A percentile compares a stretch with the other conserved stretches of the same genome.
Conservation (phyloP, 148 eudicot species). For the Fagopyrum esculentum region DNA sequence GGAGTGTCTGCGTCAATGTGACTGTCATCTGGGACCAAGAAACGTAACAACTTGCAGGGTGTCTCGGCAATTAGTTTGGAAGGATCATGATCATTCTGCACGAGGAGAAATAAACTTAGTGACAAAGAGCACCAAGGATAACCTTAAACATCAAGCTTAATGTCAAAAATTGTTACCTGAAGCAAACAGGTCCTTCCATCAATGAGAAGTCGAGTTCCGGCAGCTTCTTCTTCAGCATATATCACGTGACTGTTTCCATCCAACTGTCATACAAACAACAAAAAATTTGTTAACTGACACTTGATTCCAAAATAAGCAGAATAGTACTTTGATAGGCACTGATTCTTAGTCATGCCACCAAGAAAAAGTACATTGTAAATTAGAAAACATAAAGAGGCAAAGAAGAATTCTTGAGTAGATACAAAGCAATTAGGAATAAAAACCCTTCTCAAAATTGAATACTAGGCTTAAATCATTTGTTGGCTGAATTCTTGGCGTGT, state of each 20-base stretch:
- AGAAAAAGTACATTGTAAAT: not conserved
- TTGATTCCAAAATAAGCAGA: not conserved
- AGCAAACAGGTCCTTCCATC: conserved; percentile 99
- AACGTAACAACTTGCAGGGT: conserved; percentile 93
- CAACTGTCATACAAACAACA: conserved; percentile 37
- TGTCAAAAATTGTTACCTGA: conserved; percentile 44
- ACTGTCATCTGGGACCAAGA: conserved; percentile 73
- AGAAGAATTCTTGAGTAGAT: no score
- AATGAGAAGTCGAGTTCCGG: conserved; percentile 98
- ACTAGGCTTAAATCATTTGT: no score
- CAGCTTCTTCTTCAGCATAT: conserved; percentile 99
- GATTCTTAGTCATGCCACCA: not conserved
- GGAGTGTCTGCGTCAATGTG: conserved; percentile 97
- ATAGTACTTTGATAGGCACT: not conserved
- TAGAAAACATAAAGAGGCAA: no score
- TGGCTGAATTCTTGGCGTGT: no score
- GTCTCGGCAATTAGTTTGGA: conserved; percentile 96
- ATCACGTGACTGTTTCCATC: conserved; percentile 96
- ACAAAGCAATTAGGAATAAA: no score
- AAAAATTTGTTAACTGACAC: not conserved
- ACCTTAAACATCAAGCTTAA: conserved; percentile 12
- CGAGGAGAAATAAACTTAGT: conserved; percentile 6
- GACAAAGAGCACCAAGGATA: conserved; percentile 14
- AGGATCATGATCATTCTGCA: conserved; percentile 97
- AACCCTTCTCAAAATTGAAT: no score